Evolutionary conservation across 306 rosid genomes (phyloP), one percentile per base, ranked within the genome.

Genomic region (Fagus sylvatica): DNA sequence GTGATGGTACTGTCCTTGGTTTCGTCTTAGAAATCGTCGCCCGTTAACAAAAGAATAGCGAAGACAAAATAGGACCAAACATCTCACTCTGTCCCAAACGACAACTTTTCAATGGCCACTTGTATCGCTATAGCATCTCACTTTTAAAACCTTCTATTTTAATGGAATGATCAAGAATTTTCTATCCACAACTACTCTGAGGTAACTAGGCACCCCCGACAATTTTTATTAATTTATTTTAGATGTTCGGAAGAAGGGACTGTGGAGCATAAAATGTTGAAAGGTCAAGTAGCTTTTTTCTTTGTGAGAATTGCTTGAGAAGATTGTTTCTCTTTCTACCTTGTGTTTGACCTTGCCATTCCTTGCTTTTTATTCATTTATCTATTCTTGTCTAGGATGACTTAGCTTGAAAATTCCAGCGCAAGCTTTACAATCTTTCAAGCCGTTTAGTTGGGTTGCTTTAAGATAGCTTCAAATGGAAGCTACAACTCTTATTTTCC

Each of bases 301-400:
- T 32, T 33, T 4, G 59, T 48, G 40, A 71, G 67, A 66, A 51
- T 72, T 71, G 72, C 42, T 61, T 7, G 41, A 6, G 72, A 78
- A 78, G 73, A 17, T 46, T 46, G 51, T 12, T 43, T 42, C 4
- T 46, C 3, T 15, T 12, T 10, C 43, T 11, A 12, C 9, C 66
- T 19, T 22, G 62, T 19, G 62, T 2, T 19, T 56, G 62, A 19
- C 62, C 36, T 9, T 57, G 64, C 30, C 34, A 28, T 55, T 22
- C 28, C 28, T 22, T 22, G 28, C 28, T 4, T 61, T 28, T 19
- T 57, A 56, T 56, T 56, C 30, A 56, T 28, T 22, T 56, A 22
- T 56, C 4, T 56, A 2, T 11, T 59, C 65, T 3, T 33, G 39
- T 30, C 37, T 59, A 59, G 4, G 0, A 42, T 69, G 69, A 77